A percentile compares a stretch with the other conserved stretches of the same genome.
phyloP scores from a whole-genome alignment of 345 rosid species.

The Theobroma cacao region DNA sequence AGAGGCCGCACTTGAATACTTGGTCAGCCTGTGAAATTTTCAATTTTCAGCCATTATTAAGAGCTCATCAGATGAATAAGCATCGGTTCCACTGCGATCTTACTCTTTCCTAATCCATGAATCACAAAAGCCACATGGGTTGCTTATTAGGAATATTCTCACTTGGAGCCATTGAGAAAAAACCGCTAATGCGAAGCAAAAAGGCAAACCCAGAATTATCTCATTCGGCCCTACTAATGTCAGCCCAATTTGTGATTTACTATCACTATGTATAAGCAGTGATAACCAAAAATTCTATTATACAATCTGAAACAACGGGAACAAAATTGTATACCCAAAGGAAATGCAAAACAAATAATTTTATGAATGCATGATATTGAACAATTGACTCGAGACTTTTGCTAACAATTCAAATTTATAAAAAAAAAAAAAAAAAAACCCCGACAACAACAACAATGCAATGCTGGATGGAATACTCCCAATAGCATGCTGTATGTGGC shows the following conservation, averaged over 20 bases:
- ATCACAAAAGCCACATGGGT: too few species aligned
- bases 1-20: not conserved
- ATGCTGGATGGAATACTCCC: conserved; percentile 31
- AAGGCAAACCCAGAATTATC: not conserved
- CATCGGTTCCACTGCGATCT: too few species aligned
- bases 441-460: conserved; percentile 33
- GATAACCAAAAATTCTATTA: conserved; percentile 16
- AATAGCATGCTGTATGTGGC: conserved; percentile 17
- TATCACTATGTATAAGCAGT: conserved; percentile 13
- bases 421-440: not conserved
- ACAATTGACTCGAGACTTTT: conserved; percentile 28
- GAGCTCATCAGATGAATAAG: too few species aligned
- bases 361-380: conserved; percentile 37
- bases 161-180: too few species aligned
- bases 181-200: too few species aligned
- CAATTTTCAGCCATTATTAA: too few species aligned
- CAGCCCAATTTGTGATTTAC: conserved; percentile 1
- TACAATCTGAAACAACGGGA: not conserved
- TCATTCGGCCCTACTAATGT: too few species aligned
- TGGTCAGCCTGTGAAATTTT: too few species aligned
- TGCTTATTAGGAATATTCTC: too few species aligned
- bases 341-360: not conserved
- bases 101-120: too few species aligned
- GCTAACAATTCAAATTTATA: not conserved
- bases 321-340: not conserved